phyloP scores from a whole-genome alignment of 148 eudicot genomes.

The Silene uniflora region DNA sequence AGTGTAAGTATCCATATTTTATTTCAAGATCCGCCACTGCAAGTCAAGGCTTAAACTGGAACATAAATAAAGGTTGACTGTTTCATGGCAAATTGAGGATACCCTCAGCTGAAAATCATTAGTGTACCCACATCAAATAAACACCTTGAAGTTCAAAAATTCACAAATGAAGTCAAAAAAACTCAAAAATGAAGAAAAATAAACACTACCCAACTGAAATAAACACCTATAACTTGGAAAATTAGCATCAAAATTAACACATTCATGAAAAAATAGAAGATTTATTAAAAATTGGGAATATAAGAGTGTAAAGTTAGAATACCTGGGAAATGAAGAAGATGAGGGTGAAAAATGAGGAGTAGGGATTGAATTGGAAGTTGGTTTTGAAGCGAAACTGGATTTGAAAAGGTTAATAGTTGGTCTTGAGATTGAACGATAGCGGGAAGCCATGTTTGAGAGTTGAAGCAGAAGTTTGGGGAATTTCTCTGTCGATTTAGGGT shows the following conservation, averaged over 20 bases:
- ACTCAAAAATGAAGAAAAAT: too few relatives aligned
- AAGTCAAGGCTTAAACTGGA: constrained; percentile 26
- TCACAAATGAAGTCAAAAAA: too few relatives aligned
- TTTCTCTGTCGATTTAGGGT: constrained; percentile 17
- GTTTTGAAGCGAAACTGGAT: constrained; percentile 38
- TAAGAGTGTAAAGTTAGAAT: background rate
- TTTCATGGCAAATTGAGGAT: constrained; percentile 19
- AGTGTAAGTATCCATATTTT: constrained; percentile 35
- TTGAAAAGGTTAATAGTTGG: constrained; percentile 57
- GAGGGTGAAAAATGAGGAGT: constrained; percentile 35
- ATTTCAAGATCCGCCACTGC: constrained; percentile 95
- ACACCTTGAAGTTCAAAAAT: too few relatives aligned
- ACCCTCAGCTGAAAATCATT: constrained; percentile 75
- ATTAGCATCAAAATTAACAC: too few relatives aligned
- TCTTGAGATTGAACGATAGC: constrained; percentile 50
- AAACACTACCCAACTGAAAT: too few relatives aligned
- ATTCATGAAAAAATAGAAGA: background rate
- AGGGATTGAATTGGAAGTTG: constrained; percentile 36
- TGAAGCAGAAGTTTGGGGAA: background rate
- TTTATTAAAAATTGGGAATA: background rate
- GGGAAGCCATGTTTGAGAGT: constrained; percentile 47
- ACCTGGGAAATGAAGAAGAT: constrained; percentile 44
- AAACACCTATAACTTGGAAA: too few relatives aligned
- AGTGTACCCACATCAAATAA: too few relatives aligned
- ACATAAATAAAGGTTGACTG: too few relatives aligned